These are phyloP conservation scores for Lactifluus hygrophoroides DNA, from an alignment of 768 basidiomycete genomes.

Conservation along the genomic window DNA sequence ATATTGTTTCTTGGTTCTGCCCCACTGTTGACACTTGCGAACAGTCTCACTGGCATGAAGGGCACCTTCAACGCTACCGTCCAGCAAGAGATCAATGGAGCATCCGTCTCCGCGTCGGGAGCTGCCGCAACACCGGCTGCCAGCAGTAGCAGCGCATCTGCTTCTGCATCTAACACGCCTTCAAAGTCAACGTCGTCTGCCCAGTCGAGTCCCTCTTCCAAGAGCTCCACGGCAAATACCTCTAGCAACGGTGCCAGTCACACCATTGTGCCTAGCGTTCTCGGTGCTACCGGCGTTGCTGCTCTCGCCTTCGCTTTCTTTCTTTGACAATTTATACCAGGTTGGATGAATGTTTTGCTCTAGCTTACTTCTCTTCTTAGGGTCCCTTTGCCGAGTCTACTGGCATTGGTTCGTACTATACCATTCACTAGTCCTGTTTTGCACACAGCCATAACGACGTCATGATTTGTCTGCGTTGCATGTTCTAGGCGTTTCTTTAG, in stretches of 20 bases:
- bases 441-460: neutral
- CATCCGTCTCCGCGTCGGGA: conserved; percentile 30
- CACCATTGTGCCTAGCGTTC: conserved; percentile 14
- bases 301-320: conserved; percentile 16
- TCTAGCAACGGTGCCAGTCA: conserved; percentile 16
- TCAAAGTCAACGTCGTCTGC: conserved; percentile 11
- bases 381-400: neutral
- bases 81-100: conserved; percentile 51
- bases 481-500: neutral
- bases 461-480: neutral
- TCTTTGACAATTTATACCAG: neutral
- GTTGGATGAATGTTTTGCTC: neutral
- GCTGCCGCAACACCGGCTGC: conserved; percentile 16
- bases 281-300: conserved; percentile 19
- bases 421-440: neutral
- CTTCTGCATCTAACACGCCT: conserved; percentile 2
- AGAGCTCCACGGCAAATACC: neutral
- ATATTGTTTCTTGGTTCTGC: neutral
- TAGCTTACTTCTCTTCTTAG: neutral
- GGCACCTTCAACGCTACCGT: conserved; percentile 55
- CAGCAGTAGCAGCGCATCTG: conserved; percentile 21
- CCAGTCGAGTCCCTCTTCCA: conserved; percentile 4
- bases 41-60: conserved; percentile 59
- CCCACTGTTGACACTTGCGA: neutral
- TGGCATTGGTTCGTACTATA: conserved; percentile 1